These are phyloP conservation scores for Brassica napus DNA, from an alignment of 345 rosid species.

Conservation along the genomic window DNA sequence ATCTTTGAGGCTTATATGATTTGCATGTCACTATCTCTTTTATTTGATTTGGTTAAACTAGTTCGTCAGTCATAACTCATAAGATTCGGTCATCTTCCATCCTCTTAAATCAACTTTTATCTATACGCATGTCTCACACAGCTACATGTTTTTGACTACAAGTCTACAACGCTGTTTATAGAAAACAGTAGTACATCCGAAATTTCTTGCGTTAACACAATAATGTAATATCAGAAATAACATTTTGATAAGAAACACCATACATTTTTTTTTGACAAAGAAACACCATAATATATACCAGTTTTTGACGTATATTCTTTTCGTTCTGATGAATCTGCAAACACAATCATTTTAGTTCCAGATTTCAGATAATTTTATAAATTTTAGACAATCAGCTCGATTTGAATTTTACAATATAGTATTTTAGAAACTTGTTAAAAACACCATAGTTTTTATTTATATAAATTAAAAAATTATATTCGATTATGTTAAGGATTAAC, in stretches of 20 bases:
- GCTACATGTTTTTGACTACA: not conserved
- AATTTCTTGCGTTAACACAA: not conserved
- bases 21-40: conserved; percentile 1
- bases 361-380: not conserved
- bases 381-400: not conserved
- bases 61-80: conserved; percentile 2
- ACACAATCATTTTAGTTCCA: not conserved
- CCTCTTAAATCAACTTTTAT: not conserved
- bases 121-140: not conserved
- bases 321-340: not conserved
- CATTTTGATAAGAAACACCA: not conserved
- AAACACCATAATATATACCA: not conserved
- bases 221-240: not conserved
- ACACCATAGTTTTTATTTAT: not conserved
- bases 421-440: too few species aligned
- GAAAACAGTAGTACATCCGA: not conserved
- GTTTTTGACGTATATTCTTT: not conserved
- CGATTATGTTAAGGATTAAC: not conserved
- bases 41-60: conserved; percentile 22
- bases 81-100: not conserved
- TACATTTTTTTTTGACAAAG: too few species aligned
- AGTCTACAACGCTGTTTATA: not conserved
- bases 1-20: not conserved
- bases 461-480: too few species aligned
- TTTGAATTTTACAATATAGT: too few species aligned